phyloP scores from a whole-genome alignment of 805 yeast species.

The Candida vartiovaarae region DNA sequence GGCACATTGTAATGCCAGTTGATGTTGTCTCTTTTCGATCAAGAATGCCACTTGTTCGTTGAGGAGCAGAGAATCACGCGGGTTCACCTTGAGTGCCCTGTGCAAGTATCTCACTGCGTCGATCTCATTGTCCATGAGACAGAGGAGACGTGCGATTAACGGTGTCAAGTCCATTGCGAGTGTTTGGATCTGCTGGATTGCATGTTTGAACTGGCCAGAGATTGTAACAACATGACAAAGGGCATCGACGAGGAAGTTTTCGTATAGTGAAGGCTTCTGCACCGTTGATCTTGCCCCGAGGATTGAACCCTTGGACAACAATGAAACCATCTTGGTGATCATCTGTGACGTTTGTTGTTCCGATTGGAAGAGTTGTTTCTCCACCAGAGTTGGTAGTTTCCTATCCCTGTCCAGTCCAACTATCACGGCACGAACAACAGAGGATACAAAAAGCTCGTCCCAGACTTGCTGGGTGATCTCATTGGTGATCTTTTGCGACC shows the following conservation, averaged over 20 bases:
- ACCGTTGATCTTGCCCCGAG: conserved; percentile 60
- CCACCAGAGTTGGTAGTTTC: conserved; percentile 54
- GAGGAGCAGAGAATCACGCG: conserved; percentile 15
- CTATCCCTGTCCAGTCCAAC: conserved; percentile 47
- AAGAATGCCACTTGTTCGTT: conserved; percentile 55
- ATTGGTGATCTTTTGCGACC: conserved; percentile 24
- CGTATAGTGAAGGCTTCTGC: conserved; percentile 56
- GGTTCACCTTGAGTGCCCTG: conserved; percentile 20
- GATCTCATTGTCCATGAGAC: conserved; percentile 28
- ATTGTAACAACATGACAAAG: conserved; percentile 41
- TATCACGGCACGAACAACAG: conserved; percentile 46
- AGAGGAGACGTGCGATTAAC: conserved; percentile 25
- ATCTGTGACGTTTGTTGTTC: conserved; percentile 6
- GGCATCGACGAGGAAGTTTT: conserved; percentile 69
- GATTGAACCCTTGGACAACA: conserved; percentile 40
- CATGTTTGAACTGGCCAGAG: conserved; percentile 30
- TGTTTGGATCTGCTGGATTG: conserved; percentile 32
- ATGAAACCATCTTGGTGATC: conserved; percentile 9
- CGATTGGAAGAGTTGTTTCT: conserved; percentile 31
- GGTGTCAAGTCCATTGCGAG: conserved; percentile 21
- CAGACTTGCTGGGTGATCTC: conserved; percentile 37
- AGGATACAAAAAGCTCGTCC: conserved; percentile 56
- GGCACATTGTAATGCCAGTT: conserved; percentile 54
- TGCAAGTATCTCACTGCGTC: conserved; percentile 28
- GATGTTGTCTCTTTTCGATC: conserved; percentile 43